Conservation (phyloP, 805 yeast species). For the Saturnispora diversa region DNA sequence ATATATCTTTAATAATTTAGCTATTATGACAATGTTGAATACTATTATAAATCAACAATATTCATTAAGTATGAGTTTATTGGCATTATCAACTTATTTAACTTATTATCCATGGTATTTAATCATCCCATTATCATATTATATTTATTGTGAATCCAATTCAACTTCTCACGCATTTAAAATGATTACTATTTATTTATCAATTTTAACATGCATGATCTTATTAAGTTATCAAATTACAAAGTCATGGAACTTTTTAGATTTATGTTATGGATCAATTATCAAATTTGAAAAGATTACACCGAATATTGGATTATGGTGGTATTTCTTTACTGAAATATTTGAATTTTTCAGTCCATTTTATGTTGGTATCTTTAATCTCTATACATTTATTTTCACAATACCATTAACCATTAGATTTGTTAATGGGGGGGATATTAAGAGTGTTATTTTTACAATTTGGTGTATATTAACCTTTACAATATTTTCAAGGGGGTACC, state of each 20-base stretch:
- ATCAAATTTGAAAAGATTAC: conserved; percentile 59
- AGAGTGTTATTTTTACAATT: conserved; percentile 27
- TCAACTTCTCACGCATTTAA: conserved; percentile 17
- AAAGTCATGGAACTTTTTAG: conserved; percentile 38
- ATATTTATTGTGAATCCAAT: conserved; percentile 13
- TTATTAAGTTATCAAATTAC: conserved; percentile 34
- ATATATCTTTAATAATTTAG: conserved; percentile 48
- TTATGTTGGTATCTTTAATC: conserved; percentile 74
- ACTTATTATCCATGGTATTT: conserved; percentile 56
- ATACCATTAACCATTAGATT: conserved; percentile 72
- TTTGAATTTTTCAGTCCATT: conserved; percentile 82
- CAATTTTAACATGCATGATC: conserved; percentile 26
- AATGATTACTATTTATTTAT: conserved; percentile 24
- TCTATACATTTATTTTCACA: conserved; percentile 58
- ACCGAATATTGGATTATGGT: conserved; percentile 95
- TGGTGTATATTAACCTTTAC: conserved; percentile 37
- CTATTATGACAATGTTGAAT: conserved; percentile 41
- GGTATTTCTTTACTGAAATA: conserved; percentile 96
- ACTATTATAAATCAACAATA: conserved; percentile 36
- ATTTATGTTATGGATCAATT: conserved; percentile 48
- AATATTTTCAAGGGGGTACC: conserved; percentile 72
- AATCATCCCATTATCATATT: conserved; percentile 46
- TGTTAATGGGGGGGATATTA: conserved; percentile 10
- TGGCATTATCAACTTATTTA: conserved; percentile 50
- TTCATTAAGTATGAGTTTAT: conserved; percentile 37